Conservation (phyloP, 2,329 filamentous ascomycete species). For the Hypoxylon sp. region DNA sequence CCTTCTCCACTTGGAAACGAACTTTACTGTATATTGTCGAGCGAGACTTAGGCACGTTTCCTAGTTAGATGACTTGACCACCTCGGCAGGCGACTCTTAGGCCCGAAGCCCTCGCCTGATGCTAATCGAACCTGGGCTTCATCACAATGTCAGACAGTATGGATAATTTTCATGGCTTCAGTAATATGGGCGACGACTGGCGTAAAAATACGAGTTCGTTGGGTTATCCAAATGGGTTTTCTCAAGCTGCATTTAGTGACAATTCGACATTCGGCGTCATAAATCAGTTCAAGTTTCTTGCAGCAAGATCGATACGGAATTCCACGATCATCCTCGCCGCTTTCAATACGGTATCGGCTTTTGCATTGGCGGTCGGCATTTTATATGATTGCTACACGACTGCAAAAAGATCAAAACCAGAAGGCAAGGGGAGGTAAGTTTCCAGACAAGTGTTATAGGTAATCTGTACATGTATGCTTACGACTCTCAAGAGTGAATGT, state of each 20-base stretch:
- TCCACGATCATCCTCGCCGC: conserved; percentile 73
- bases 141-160: conserved; percentile 48
- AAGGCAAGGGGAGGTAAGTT: conserved; percentile 61
- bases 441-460: conserved; percentile 15
- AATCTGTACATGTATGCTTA: conserved; percentile 43
- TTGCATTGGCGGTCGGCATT: conserved; percentile 70
- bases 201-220: conserved; percentile 50
- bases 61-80: conserved; percentile 63
- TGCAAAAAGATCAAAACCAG: conserved; percentile 58
- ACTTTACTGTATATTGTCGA: conserved; percentile 48
- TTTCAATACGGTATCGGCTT: conserved; percentile 73
- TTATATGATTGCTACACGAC: conserved; percentile 69
- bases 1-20: conserved; percentile 33
- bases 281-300: conserved; percentile 67
- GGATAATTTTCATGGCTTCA: conserved; percentile 47
- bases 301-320: conserved; percentile 71
- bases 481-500: conserved; percentile 48
- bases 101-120: conserved; percentile 53
- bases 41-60: conserved; percentile 52
- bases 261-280: conserved; percentile 65
- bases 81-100: conserved; percentile 51
- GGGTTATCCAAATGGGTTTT: conserved; percentile 47
- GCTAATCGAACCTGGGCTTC: conserved; percentile 44
- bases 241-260: conserved; percentile 51
- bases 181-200: conserved; percentile 48